Percentiles rank a stretch among this genome's conserved stretches.
These are phyloP conservation scores for Wickerhamomyces rabaulensis DNA, from an alignment of 805 yeast species.

Conservation along the genomic window DNA sequence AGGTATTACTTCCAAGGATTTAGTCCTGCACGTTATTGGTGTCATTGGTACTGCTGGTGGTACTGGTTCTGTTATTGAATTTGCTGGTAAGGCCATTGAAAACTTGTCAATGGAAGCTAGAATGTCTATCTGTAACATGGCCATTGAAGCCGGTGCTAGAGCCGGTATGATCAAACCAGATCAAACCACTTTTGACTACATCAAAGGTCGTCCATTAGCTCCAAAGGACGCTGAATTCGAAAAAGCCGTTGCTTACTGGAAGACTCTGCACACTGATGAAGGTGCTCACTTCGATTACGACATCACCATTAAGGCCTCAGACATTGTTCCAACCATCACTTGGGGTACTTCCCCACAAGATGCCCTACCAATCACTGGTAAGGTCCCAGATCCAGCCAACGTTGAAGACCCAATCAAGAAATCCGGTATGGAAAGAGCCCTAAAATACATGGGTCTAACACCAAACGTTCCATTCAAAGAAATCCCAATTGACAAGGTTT, in stretches of 20 bases:
- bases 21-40: constrained; percentile 91
- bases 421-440: constrained; percentile 86
- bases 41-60: constrained; percentile 99
- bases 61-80: constrained; percentile 94
- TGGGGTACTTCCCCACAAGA: constrained; percentile 99
- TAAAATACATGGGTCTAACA: constrained; percentile 83
- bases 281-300: constrained; percentile 89
- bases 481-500: constrained; percentile 85
- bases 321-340: constrained; percentile 91
- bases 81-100: constrained; percentile 93
- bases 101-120: constrained; percentile 92
- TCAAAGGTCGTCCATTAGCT: constrained; percentile 91
- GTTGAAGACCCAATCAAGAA: constrained; percentile 68
- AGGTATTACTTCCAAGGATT: constrained; percentile 95
- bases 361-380: constrained; percentile 88
- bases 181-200: constrained; percentile 78
- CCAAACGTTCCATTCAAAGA: constrained; percentile 76
- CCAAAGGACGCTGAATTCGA: constrained; percentile 95
- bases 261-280: constrained; percentile 77
- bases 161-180: constrained; percentile 99
- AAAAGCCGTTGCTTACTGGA: constrained; percentile 90
- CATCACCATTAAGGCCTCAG: constrained; percentile 73
- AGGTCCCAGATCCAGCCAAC: constrained; percentile 85
- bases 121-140: constrained; percentile 99
- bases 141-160: constrained; percentile 98